phyloP scores from a whole-genome alignment of 306 rosid species.

The Clitoria ternatea region DNA sequence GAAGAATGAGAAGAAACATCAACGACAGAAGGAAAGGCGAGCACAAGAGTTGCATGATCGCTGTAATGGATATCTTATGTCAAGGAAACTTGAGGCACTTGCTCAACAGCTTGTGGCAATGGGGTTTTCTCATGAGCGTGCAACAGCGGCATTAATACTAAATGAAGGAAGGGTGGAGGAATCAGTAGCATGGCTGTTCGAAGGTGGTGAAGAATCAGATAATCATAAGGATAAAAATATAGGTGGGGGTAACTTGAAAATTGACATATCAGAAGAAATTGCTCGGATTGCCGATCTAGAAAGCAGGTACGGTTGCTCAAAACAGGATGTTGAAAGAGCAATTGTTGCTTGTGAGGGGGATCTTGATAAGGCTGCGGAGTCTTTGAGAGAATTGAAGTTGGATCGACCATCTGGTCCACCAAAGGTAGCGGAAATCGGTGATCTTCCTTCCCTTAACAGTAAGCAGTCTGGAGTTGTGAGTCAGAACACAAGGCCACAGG shows the following conservation, averaged over 20 bases:
- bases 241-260: conserved; percentile 54
- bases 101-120: conserved; percentile 80
- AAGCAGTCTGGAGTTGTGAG: conserved; percentile 43
- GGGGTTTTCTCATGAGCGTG: conserved; percentile 82
- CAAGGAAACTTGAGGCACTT: conserved; percentile 85
- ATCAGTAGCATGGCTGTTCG: conserved; percentile 76
- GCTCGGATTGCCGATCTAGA: conserved; percentile 63
- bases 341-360: conserved; percentile 83
- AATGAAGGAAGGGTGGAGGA: conserved; percentile 88
- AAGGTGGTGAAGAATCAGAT: conserved; percentile 62
- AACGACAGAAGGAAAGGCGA: conserved; percentile 87
- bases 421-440: conserved; percentile 66
- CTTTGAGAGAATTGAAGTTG: conserved; percentile 54
- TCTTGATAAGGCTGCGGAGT: conserved; percentile 71
- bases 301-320: conserved; percentile 53
- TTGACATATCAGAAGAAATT: conserved; percentile 89
- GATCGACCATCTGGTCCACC: conserved; percentile 49
- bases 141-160: conserved; percentile 69
- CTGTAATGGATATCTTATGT: conserved; percentile 78
- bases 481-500: conserved; percentile 47
- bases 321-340: conserved; percentile 87
- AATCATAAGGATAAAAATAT: conserved; percentile 35
- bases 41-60: conserved; percentile 87
- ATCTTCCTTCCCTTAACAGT: conserved; percentile 44
- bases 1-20: conserved; percentile 86